phyloP scores from a whole-genome alignment of 805 yeast species.

The Grigorovia transvaalensis region DNA sequence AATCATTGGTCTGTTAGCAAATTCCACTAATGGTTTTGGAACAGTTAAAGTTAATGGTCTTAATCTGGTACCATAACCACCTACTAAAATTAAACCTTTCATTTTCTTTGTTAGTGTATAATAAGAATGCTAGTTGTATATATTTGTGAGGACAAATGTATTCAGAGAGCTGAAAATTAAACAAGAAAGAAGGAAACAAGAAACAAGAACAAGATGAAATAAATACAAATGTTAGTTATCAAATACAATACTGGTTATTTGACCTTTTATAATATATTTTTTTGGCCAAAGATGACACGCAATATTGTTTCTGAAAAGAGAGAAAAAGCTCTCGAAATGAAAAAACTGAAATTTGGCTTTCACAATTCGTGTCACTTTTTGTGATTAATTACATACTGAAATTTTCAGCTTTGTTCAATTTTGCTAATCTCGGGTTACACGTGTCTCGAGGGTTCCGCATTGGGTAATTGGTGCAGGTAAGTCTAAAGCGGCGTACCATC shows the following conservation, averaged over 20 bases:
- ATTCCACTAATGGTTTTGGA: conserved; percentile 96
- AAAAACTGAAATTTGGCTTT: no score
- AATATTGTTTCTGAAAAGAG: not conserved
- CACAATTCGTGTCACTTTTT: not conserved
- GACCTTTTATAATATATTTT: not conserved
- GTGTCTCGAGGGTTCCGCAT: not conserved
- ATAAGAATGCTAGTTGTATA: not conserved
- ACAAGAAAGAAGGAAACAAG: not conserved
- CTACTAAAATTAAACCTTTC: conserved; percentile 97
- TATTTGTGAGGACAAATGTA: conserved; percentile 4
- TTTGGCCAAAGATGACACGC: not conserved
- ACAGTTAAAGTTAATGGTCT: conserved; percentile 93
- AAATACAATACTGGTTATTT: not conserved
- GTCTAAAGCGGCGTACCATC: not conserved
- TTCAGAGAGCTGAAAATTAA: conserved; percentile 9
- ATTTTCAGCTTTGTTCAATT: no score
- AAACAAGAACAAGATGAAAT: not conserved
- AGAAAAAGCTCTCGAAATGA: not conserved
- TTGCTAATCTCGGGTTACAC: not conserved
- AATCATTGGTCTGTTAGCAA: conserved; percentile 98
- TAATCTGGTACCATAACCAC: conserved; percentile 99
- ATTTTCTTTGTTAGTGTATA: conserved; percentile 31
- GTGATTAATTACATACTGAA: no score
- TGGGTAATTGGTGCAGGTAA: not conserved
- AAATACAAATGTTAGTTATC: not conserved